Conservation (phyloP, 257 asterid genomes). For the Forsythia viridissima region DNA sequence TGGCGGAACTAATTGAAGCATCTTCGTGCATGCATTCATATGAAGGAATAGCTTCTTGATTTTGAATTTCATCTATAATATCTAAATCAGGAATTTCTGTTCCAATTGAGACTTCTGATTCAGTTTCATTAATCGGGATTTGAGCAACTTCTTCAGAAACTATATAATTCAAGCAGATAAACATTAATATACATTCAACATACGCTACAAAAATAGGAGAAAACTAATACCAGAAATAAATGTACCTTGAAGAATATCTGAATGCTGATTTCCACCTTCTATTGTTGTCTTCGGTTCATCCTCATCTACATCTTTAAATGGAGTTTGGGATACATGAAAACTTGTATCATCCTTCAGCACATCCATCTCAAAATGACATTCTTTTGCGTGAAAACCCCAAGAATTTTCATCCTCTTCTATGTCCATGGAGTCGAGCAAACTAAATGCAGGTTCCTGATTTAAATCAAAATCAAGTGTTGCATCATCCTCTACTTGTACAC, state of each 20-base stretch:
- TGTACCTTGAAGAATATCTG: slow-evolving; percentile 45
- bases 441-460: slow-evolving; percentile 25
- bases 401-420: slow-evolving; percentile 40
- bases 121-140: slow-evolving; percentile 52
- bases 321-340: slow-evolving; percentile 27
- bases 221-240: slow-evolving; percentile 2
- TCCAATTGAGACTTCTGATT: slow-evolving; percentile 90
- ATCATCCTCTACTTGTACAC: slow-evolving; percentile 10
- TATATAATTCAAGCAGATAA: slow-evolving; percentile 36
- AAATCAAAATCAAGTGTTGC: slow-evolving; percentile 11
- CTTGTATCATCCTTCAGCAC: slow-evolving; percentile 20
- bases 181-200: slow-evolving; percentile 8
- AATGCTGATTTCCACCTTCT: slow-evolving; percentile 33
- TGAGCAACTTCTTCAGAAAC: slow-evolving; percentile 56
- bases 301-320: slow-evolving; percentile 27
- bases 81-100: slow-evolving; percentile 94
- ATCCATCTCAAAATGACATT: slow-evolving; percentile 27
- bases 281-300: slow-evolving; percentile 31
- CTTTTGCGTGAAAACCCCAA: slow-evolving; percentile 29
- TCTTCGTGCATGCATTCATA: slow-evolving; percentile 38
- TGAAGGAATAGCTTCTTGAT: slow-evolving; percentile 34
- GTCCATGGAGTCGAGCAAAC: slow-evolving; percentile 39
- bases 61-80: slow-evolving; percentile 58
- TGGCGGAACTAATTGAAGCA: slow-evolving; percentile 37
- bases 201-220: background rate